phyloP scores from a whole-genome alignment of 768 basidiomycete species.

The Rhizopogon vulgaris region DNA sequence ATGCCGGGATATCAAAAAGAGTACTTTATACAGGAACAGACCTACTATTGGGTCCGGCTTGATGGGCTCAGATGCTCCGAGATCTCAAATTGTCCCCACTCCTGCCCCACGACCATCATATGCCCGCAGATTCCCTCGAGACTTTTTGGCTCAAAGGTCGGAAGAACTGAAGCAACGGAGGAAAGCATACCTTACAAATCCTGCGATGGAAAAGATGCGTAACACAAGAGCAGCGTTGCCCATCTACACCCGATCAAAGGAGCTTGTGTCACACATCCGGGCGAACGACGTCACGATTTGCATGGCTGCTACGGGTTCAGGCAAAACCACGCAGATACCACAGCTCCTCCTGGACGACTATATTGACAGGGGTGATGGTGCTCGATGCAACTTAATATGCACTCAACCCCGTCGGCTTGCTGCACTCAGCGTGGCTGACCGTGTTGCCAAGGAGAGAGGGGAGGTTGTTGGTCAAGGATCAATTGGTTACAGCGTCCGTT shows the following conservation, averaged over 20 bases:
- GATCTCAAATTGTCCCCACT: slow-evolving; percentile 1
- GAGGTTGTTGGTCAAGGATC: slow-evolving; percentile 57
- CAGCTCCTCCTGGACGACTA: slow-evolving; percentile 85
- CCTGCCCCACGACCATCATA: slow-evolving; percentile 10
- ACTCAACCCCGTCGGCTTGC: slow-evolving; percentile 91
- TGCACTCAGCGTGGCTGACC: slow-evolving; percentile 86
- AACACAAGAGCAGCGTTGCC: slow-evolving; percentile 63
- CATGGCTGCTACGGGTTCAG: slow-evolving; percentile 87
- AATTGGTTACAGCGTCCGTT: slow-evolving; percentile 90
- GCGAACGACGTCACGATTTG: slow-evolving; percentile 82
- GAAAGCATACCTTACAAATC: slow-evolving; percentile 54
- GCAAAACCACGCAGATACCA: slow-evolving; percentile 93
- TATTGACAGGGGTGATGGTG: slow-evolving; percentile 74
- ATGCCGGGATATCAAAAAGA: slow-evolving; percentile 57
- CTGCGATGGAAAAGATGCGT: slow-evolving; percentile 61
- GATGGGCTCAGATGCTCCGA: slow-evolving; percentile 3
- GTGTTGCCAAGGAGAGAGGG: slow-evolving; percentile 85
- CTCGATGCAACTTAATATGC: slow-evolving; percentile 83
- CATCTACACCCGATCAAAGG: slow-evolving; percentile 60
- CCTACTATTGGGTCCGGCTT: slow-evolving; percentile 31
- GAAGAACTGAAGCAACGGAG: slow-evolving; percentile 45
- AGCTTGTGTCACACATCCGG: slow-evolving; percentile 63
- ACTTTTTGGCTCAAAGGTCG: slow-evolving; percentile 47
- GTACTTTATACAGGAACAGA: slow-evolving; percentile 59
- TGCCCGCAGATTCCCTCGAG: slow-evolving; percentile 23